These are phyloP conservation scores for Trametes elegans DNA, from an alignment of 768 basidiomycete species.

Conservation along the genomic window DNA sequence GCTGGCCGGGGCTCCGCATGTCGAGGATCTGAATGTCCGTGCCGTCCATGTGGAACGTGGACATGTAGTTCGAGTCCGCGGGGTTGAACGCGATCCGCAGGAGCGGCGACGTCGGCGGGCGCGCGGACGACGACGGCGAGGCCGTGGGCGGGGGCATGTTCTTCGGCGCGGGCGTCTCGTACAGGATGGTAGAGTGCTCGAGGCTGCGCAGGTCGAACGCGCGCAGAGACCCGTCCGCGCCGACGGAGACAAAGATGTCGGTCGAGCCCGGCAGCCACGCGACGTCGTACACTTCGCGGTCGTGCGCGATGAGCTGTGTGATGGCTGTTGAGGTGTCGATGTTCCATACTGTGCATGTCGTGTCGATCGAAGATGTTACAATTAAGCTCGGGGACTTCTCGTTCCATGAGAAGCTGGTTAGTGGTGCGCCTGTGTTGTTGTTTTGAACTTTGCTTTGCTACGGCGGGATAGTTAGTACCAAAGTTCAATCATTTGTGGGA, in stretches of 20 bases:
- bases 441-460: slow-evolving; percentile 91
- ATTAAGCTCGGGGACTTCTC: slow-evolving; percentile 86
- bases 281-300: slow-evolving; percentile 94
- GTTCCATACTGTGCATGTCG: slow-evolving; percentile 99
- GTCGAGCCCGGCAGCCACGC: slow-evolving; percentile 97
- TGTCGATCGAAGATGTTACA: slow-evolving; percentile 98
- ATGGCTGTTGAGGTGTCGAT: slow-evolving; percentile 91
- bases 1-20: slow-evolving; percentile 94
- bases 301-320: slow-evolving; percentile 96
- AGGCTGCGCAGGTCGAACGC: slow-evolving; percentile 96
- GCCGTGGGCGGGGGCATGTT: slow-evolving; percentile 56
- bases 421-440: slow-evolving; percentile 79
- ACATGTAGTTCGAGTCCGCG: slow-evolving; percentile 90
- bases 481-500: background rate
- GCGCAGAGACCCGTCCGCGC: slow-evolving; percentile 93
- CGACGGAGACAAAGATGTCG: slow-evolving; percentile 97
- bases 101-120: slow-evolving; percentile 77
- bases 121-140: slow-evolving; percentile 57
- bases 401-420: slow-evolving; percentile 99
- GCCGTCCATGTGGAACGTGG: slow-evolving; percentile 95
- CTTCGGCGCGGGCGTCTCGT: slow-evolving; percentile 87
- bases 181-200: slow-evolving; percentile 97
- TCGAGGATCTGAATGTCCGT: slow-evolving; percentile 89
- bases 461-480: background rate
- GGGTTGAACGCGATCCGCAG: slow-evolving; percentile 91